Evolutionary conservation across 495 filamentous ascomycete species (phyloP), one percentile per base, ranked within the genome.

Genomic region (Parmelia sp.): DNA sequence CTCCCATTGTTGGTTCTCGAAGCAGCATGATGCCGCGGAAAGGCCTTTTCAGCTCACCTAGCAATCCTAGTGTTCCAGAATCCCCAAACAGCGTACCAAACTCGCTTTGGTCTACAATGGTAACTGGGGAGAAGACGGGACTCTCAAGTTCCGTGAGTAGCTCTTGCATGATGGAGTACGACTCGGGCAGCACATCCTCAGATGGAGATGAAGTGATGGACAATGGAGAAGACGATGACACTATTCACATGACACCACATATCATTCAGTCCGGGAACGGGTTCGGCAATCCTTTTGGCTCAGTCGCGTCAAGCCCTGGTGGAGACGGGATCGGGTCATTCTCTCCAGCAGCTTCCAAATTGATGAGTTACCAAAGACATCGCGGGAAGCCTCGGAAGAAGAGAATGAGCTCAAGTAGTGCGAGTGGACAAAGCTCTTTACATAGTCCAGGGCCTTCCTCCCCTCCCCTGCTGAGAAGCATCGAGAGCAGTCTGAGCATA

Each of bases 61-160:
- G 51, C 31, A 75, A 69, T 60, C 68, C 71, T 56, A 78, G 74
- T 68, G 71, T 72, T 63, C 75, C 79, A 25, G 80, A 80, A 61
- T 80, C 79, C 31, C 77, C 79, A 58, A 74, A 74, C 58, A 66
- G 76, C 45, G 60, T 71, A 68, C 72, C 71, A 79, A 66, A 66
- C 68, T 75, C 69, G 27, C 74, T 78, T 19, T 77, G 78, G 70
- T 82, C 80, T 25, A 76, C 72, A 14, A 75, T 75, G 61, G 74
- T 77, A 31, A 77, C 77, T 51, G 77, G 82, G n/a, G 90, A 94
- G 63, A 85, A 84, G 53, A 84, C 84, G 61, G 81, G 83, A 4
- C 82, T 92, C 42, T 92, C 90, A n/a, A 90, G 90, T 74, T 96
- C 90, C 2, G 76, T 95, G 14, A 90, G 91, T 0, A 96, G 90